Evolutionary conservation across 1,139 yeast species (phyloP), one percentile per base, ranked within the genome.

Genomic region (Saccharomyces hybrid): DNA sequence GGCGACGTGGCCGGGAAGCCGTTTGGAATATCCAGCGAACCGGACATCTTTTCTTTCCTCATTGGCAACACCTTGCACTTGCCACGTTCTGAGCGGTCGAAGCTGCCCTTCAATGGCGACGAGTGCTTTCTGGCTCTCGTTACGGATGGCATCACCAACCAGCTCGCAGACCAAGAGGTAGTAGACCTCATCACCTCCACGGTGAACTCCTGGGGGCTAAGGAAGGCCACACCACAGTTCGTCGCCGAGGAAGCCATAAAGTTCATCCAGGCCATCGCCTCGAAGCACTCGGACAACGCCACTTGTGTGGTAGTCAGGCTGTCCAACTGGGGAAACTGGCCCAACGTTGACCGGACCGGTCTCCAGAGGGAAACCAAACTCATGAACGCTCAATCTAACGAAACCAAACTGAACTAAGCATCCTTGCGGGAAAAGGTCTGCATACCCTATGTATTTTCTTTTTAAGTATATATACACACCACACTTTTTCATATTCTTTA

Each of bases 311-410:
- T 93, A 11, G 72, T 93, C 2, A 75, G 96, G 55, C 74, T 93
- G 55, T 78, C 80, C 47, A 96, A 96, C 6, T 93, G 99, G 99
- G 96, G 96, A 11, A 79, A 82, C 55, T 93, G 98, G 97, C 93
- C 93, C 4, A 73, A 79, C 57, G 65, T 75, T 12, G 98, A 93
- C 72, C 75, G 96, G 51, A 89, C 97, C 0, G 97, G 96, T 1
- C 81, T 78, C 52, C 71, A 83, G 54, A 78, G 98, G 60, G 96
- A 87, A 68, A 84, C 85, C 56, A 77, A 89, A 62, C 76, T 91
- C 71, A 78, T 76, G 58, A 38, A 38, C 11, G 44, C 44, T 7
- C 44, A 38, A 38, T 38, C 44, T 38, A 38, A 19, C 44, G 44
- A 38, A 38, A 38, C 44, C 4, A 38, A 38, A 9, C 11, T 38